A percentile compares a stretch with the other conserved stretches of the same genome.
Conservation (phyloP, 2,329 filamentous ascomycete genomes). For the Ophiostoma ips region DNA sequence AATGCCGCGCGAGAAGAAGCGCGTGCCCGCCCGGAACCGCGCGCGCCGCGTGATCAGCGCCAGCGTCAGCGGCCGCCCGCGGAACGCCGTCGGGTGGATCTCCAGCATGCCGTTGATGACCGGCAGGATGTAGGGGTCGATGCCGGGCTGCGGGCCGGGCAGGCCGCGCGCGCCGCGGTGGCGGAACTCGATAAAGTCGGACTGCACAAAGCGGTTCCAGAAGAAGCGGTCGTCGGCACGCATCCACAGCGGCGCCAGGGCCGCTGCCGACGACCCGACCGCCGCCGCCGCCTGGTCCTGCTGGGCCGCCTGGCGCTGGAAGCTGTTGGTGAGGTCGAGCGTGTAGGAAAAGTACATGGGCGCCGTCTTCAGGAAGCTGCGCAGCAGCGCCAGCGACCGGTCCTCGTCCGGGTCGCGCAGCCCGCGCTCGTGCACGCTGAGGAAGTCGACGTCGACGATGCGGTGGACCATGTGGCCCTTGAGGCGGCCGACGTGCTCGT, state of each 20-base stretch:
- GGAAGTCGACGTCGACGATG: slow-evolving; percentile 77
- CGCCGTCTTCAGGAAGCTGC: slow-evolving; percentile 64
- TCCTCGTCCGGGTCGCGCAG: slow-evolving; percentile 92
- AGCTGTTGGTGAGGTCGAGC: slow-evolving; percentile 89
- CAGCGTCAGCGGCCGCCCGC: slow-evolving; percentile 70
- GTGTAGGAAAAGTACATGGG: slow-evolving; percentile 99
- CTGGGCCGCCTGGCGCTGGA: slow-evolving; percentile 78
- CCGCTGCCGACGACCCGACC: no score
- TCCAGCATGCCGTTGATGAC: slow-evolving; percentile 95
- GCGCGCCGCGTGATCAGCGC: slow-evolving; percentile 80
- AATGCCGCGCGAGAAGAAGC: slow-evolving; percentile 89
- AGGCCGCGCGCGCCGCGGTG: slow-evolving; percentile 47
- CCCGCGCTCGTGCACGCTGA: slow-evolving; percentile 83
- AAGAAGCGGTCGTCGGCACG: slow-evolving; percentile 95
- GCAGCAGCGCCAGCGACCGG: slow-evolving; percentile 70
- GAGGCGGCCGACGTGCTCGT: slow-evolving; percentile 75
- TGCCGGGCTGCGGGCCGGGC: slow-evolving; percentile 55
- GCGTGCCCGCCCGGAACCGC: slow-evolving; percentile 73
- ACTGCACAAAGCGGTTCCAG: slow-evolving; percentile 91
- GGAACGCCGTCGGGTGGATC: slow-evolving; percentile 75
- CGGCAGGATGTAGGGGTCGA: slow-evolving; percentile 86
- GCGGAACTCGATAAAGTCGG: slow-evolving; percentile 83
- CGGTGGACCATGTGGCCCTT: slow-evolving; percentile 97
- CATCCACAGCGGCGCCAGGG: slow-evolving; percentile 62
- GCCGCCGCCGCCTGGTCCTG: slow-evolving; percentile 34